These are phyloP conservation scores for Aspergillus candidus DNA, from an alignment of 2,329 filamentous ascomycete genomes.

Conservation along the genomic window DNA sequence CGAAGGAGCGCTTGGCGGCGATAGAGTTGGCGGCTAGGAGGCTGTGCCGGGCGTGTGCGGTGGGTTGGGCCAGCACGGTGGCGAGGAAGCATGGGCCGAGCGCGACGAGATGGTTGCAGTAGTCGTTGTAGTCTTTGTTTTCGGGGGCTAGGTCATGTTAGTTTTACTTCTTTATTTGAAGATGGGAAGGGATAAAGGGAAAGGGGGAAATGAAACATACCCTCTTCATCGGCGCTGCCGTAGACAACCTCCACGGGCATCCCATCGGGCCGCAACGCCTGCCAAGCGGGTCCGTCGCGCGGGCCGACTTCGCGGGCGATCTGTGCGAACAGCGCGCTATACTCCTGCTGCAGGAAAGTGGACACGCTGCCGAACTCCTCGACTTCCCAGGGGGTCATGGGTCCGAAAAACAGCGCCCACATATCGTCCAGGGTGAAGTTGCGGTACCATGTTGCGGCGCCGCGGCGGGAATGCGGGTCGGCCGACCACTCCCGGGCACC, in stretches of 20 bases:
- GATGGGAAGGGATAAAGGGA: neutral
- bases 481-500: conserved; percentile 10
- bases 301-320: conserved; percentile 9
- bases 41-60: conserved; percentile 5
- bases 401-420: conserved; percentile 13
- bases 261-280: conserved; percentile 6
- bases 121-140: conserved; percentile 9
- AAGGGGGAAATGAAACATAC: conserved; percentile 1
- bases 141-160: neutral
- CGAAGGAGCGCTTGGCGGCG: conserved; percentile 12
- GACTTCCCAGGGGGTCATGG: conserved; percentile 13
- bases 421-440: conserved; percentile 12
- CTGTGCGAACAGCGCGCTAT: conserved; percentile 8
- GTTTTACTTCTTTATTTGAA: neutral
- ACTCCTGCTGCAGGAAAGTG: conserved; percentile 9
- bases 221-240: conserved; percentile 5
- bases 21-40: conserved; percentile 11
- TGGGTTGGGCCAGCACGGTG: conserved; percentile 7
- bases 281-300: conserved; percentile 8
- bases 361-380: conserved; percentile 14
- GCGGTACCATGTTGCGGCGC: conserved; percentile 11
- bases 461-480: neutral
- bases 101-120: conserved; percentile 14
- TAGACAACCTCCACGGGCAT: conserved; percentile 10
- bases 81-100: conserved; percentile 11